Conservation (phyloP, 768 basidiomycete species). For the Macrolepiota albuminosa region DNA sequence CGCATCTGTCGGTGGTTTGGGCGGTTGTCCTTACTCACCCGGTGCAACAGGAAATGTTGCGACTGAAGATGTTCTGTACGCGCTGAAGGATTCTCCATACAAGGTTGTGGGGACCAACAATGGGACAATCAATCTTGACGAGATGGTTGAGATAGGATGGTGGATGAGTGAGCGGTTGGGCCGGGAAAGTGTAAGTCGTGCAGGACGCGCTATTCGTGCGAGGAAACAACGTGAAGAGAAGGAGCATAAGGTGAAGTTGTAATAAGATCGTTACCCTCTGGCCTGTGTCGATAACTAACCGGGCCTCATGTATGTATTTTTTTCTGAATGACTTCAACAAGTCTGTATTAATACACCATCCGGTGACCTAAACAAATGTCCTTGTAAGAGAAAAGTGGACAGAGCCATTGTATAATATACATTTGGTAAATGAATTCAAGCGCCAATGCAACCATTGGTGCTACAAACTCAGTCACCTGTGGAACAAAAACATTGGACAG, state of each 20-base stretch:
- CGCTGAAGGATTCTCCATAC: slow-evolving; percentile 61
- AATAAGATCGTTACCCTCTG: background rate
- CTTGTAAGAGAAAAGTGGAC: too few relatives aligned
- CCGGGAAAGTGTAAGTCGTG: slow-evolving; percentile 68
- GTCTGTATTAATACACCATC: too few relatives aligned
- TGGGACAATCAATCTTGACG: slow-evolving; percentile 53
- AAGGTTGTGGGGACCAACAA: slow-evolving; percentile 39
- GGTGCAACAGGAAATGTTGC: slow-evolving; percentile 95
- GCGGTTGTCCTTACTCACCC: slow-evolving; percentile 94
- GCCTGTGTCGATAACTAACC: background rate
- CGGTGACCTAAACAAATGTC: too few relatives aligned
- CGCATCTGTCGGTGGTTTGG: slow-evolving; percentile 82
- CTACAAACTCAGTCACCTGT: too few relatives aligned
- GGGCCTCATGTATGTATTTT: background rate
- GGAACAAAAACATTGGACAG: too few relatives aligned
- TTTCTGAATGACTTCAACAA: too few relatives aligned
- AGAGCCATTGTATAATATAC: too few relatives aligned
- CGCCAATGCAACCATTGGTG: too few relatives aligned
- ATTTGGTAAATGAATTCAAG: too few relatives aligned
- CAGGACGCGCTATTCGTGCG: slow-evolving; percentile 66
- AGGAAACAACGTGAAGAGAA: slow-evolving; percentile 18
- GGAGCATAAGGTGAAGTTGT: slow-evolving; percentile 8
- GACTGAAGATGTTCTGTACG: slow-evolving; percentile 89
- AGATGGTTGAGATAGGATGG: slow-evolving; percentile 69
- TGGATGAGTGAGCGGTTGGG: slow-evolving; percentile 76